Conservation (phyloP, 2,329 filamentous ascomycete species). For the Ophiostoma pallidulum region DNA sequence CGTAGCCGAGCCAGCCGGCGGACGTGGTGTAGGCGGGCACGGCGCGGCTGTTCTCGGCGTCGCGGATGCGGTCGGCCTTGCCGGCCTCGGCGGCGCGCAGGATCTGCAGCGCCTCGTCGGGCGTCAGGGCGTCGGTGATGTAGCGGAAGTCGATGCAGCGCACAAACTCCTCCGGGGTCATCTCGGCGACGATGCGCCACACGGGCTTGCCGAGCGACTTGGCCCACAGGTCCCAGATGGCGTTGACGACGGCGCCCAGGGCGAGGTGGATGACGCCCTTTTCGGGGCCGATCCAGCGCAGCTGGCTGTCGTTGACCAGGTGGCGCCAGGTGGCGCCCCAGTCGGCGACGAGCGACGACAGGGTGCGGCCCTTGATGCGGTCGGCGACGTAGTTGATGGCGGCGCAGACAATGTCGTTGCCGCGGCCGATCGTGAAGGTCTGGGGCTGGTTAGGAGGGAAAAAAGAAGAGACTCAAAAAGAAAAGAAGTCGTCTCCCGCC, state of each 20-base stretch:
- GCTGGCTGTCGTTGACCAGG: conserved; percentile 81
- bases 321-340: conserved; percentile 87
- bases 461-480: too few species aligned
- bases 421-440: conserved; percentile 78
- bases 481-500: too few species aligned
- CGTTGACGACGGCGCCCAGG: conserved; percentile 80
- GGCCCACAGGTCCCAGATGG: conserved; percentile 92
- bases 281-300: conserved; percentile 89
- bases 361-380: conserved; percentile 63
- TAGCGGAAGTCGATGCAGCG: conserved; percentile 88
- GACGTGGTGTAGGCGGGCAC: conserved; percentile 88
- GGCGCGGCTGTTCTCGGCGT: conserved; percentile 63
- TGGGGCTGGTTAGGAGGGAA: conserved; percentile 19
- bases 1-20: conserved; percentile 87
- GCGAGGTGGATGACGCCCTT: conserved; percentile 93
- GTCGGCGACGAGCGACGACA: conserved; percentile 66
- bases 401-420: conserved; percentile 84
- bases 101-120: conserved; percentile 67
- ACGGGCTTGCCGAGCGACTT: conserved; percentile 79
- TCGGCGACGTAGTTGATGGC: conserved; percentile 72
- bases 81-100: conserved; percentile 55
- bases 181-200: conserved; percentile 82
- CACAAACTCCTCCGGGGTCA: conserved; percentile 81
- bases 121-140: conserved; percentile 86
- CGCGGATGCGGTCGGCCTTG: conserved; percentile 61